Conservation (phyloP, 495 filamentous ascomycete species). For the Geoglossum glabrum region DNA sequence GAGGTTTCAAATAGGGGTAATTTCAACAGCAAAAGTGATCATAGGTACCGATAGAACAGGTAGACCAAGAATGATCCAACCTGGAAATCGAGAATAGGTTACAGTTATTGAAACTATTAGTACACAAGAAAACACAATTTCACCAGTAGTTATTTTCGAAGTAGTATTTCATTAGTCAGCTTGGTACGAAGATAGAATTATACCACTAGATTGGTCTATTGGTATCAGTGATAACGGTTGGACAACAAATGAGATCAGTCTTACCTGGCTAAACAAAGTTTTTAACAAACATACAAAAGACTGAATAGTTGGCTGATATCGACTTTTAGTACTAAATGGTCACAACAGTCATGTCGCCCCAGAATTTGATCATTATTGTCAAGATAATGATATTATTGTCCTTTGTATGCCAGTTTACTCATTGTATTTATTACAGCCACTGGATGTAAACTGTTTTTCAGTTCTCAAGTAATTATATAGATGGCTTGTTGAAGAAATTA, state of each 20-base stretch:
- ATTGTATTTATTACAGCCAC: neutral
- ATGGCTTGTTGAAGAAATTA: neutral
- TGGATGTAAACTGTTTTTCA: neutral
- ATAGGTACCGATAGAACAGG: neutral
- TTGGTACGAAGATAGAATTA: neutral
- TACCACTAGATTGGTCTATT: neutral
- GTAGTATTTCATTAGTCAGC: neutral
- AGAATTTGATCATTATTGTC: neutral
- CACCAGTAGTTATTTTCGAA: neutral
- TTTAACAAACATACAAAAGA: neutral
- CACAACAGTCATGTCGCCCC: neutral
- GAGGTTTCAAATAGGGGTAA: too few species aligned
- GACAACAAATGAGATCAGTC: neutral
- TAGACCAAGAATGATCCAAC: neutral
- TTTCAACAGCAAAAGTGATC: conserved; percentile 5
- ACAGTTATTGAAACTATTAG: neutral
- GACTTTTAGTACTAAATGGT: neutral
- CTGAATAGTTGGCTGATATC: neutral
- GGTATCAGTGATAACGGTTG: neutral
- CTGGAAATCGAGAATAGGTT: neutral
- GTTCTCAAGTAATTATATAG: neutral
- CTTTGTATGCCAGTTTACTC: neutral
- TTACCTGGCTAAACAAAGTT: neutral
- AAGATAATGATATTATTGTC: neutral
- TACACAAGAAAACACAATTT: neutral